phyloP scores from a whole-genome alignment of 1,284 basidiomycete species.

The Fomitopsis pinicola region DNA sequence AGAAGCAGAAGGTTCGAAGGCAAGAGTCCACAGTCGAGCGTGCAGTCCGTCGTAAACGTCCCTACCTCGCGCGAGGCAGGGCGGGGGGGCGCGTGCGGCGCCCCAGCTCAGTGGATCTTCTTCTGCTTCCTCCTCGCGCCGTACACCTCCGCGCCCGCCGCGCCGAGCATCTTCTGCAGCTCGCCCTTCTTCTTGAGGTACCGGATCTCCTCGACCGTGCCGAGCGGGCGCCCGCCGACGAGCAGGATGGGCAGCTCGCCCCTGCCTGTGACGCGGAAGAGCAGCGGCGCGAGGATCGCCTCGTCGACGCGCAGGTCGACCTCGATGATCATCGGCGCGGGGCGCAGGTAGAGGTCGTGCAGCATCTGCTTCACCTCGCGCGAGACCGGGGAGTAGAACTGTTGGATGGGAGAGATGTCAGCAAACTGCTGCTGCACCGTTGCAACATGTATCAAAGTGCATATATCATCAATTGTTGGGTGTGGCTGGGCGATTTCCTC shows the following conservation, averaged over 20 bases:
- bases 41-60: not conserved
- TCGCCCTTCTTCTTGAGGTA: slow-evolving; percentile 46
- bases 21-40: not conserved
- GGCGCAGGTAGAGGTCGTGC: slow-evolving; percentile 54
- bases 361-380: slow-evolving; percentile 68
- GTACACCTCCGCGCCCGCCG: slow-evolving; percentile 55
- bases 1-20: no score
- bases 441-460: not conserved
- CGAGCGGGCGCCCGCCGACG: slow-evolving; percentile 57
- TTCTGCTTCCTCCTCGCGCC: slow-evolving; percentile 48
- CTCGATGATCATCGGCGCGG: slow-evolving; percentile 69
- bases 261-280: slow-evolving; percentile 51
- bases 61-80: not conserved
- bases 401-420: not conserved
- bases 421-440: not conserved
- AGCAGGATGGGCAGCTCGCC: slow-evolving; percentile 67
- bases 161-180: slow-evolving; percentile 47
- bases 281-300: slow-evolving; percentile 38
- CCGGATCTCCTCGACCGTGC: slow-evolving; percentile 52
- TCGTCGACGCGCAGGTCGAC: slow-evolving; percentile 64
- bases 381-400: slow-evolving; percentile 60
- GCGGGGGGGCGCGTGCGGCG: not conserved
- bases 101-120: slow-evolving; percentile 18
- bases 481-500: not conserved
- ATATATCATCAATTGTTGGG: not conserved